These are phyloP conservation scores for Fusarium temperatum DNA, from an alignment of 2,329 filamentous ascomycete species.

Conservation along the genomic window DNA sequence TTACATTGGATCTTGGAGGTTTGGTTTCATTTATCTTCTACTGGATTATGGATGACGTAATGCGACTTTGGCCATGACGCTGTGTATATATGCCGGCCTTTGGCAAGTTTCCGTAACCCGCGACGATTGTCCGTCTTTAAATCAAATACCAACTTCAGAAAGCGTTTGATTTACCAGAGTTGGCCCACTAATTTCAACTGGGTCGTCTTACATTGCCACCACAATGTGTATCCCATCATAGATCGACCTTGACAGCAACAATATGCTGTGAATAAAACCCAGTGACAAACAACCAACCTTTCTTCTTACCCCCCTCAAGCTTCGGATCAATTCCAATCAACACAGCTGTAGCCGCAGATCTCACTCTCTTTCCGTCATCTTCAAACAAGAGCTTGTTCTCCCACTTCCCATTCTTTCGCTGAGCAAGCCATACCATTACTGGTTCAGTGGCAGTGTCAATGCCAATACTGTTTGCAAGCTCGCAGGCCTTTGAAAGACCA, in stretches of 20 bases:
- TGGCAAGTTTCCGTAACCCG: background rate
- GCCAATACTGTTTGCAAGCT: constrained; percentile 46
- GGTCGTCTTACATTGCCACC: background rate
- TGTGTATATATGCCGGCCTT: background rate
- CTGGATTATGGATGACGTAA: background rate
- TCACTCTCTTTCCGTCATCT: constrained; percentile 62
- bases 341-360: constrained; percentile 61
- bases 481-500: constrained; percentile 54
- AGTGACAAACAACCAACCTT: constrained; percentile 67
- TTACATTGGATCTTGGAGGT: fast-evolving
- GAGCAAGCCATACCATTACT: constrained; percentile 56
- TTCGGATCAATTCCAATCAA: constrained; percentile 62
- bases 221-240: constrained; percentile 34
- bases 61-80: background rate
- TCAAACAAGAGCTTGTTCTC: constrained; percentile 62
- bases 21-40: background rate
- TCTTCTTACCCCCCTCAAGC: constrained; percentile 53
- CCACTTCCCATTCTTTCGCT: constrained; percentile 45
- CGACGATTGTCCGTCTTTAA: background rate
- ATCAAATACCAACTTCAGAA: fast-evolving
- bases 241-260: constrained; percentile 62
- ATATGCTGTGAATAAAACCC: constrained; percentile 61
- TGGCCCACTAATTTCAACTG: fast-evolving
- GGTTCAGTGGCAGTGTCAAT: constrained; percentile 52
- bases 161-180: background rate